These are phyloP conservation scores for Fusarium annulatum DNA, from an alignment of 2,329 filamentous ascomycete genomes.

Conservation along the genomic window DNA sequence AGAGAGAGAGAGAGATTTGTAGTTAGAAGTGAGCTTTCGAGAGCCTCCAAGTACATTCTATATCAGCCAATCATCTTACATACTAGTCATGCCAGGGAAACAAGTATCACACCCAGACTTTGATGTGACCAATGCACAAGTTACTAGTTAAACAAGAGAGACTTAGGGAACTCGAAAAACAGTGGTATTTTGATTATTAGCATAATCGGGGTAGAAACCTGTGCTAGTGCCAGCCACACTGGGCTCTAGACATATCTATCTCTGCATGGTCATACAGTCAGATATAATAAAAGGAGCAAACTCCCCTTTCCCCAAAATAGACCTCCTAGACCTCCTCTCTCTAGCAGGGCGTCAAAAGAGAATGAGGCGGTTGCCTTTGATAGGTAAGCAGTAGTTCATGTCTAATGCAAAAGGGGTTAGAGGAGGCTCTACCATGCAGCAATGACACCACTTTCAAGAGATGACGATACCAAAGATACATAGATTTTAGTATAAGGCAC, in stretches of 20 bases:
- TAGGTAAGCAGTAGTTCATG: conserved; percentile 13
- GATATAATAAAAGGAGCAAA: neutral
- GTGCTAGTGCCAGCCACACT: neutral
- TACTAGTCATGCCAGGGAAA: neutral
- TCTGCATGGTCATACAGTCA: neutral
- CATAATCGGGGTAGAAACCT: neutral
- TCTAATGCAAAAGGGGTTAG: conserved; percentile 34
- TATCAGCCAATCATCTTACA: neutral
- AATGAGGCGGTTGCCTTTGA: conserved; percentile 20
- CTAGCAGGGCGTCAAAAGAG: conserved; percentile 19
- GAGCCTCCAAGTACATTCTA: neutral
- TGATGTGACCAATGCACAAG: neutral
- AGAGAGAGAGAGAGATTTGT: neutral
- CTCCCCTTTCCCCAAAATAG: neutral
- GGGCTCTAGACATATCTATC: neutral
- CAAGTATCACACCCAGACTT: neutral
- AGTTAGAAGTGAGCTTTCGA: neutral
- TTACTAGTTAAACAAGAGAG: neutral
- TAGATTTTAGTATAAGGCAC: neutral
- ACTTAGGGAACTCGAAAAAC: neutral
- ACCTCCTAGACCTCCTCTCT: neutral
- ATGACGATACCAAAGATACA: conserved; percentile 2
- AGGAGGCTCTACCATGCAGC: conserved; percentile 27
- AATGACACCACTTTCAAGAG: conserved; percentile 19
- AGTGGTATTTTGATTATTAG: neutral